A percentile compares a stretch with the other conserved stretches of the same genome.
Evolutionary conservation across 495 filamentous ascomycete species (phyloP).

Genomic region (Penicillium coprophilum): DNA sequence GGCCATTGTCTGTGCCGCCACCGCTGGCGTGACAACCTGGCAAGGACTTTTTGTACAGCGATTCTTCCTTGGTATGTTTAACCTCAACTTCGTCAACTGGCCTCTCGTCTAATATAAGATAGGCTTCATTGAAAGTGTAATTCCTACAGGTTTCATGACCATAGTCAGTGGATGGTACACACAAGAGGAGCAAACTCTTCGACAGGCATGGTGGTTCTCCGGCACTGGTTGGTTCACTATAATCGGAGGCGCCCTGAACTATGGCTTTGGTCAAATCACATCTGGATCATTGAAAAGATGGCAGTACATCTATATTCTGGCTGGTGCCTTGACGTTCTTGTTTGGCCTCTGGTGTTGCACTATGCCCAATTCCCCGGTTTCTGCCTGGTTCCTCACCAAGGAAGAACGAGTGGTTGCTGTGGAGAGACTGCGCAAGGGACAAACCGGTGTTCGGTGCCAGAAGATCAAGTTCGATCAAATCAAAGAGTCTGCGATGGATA

Average conservation of each 20-base stretch:
- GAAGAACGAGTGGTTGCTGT: slow-evolving; percentile 54
- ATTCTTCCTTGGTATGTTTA: slow-evolving; percentile 60
- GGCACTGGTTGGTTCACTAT: slow-evolving; percentile 66
- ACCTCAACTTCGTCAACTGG: background rate
- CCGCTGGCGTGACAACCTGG: slow-evolving; percentile 63
- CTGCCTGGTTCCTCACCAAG: slow-evolving; percentile 53
- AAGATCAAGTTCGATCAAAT: slow-evolving; percentile 52
- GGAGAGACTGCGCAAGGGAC: slow-evolving; percentile 51
- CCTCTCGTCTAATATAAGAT: slow-evolving; percentile 1
- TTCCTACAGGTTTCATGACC: slow-evolving; percentile 68
- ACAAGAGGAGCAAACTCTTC: slow-evolving; percentile 63
- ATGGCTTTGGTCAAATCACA: slow-evolving; percentile 66
- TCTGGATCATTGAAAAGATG: slow-evolving; percentile 55
- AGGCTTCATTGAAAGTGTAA: slow-evolving; percentile 66
- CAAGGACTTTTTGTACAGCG: slow-evolving; percentile 66
- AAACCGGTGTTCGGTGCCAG: slow-evolving; percentile 55
- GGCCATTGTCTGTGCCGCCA: slow-evolving; percentile 66
- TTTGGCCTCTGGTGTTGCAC: slow-evolving; percentile 63
- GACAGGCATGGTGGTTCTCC: slow-evolving; percentile 71
- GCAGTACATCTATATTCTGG: slow-evolving; percentile 70
- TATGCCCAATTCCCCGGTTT: slow-evolving; percentile 53
- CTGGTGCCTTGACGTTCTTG: slow-evolving; percentile 61
- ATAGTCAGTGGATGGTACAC: slow-evolving; percentile 66
- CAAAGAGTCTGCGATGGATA: slow-evolving; percentile 47
- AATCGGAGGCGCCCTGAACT: slow-evolving; percentile 65